Base-by-base conservation (phyloP, 2,329 filamentous ascomycete species). In the Talaromyces sp. region DNA sequence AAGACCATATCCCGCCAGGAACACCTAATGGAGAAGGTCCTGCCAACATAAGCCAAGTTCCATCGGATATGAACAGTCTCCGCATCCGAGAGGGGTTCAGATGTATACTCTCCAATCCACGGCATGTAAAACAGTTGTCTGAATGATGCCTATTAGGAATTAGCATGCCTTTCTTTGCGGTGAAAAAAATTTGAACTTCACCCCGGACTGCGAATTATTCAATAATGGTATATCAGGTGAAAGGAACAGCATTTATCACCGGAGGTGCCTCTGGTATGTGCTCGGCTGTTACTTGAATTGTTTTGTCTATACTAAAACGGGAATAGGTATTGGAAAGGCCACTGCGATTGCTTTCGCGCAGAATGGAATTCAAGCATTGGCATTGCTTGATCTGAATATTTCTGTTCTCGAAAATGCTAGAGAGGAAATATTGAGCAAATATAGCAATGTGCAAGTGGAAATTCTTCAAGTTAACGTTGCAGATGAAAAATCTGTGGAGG, bases 301-400 rank as follows among this genome's bases (percentile, higher is more conserved):
- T 22, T 9, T 17, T 14, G 16, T 13, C 9, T 6, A 40, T 32
- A 46, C 20, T 39, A 4, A 53, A 24, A 3, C 13, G 10, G n/a
- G 33, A 36, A 40, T n/a, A 82, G 82, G 82, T 24, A 84, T 84
- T 52, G 82, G 81, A 4, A 76, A 76, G 10, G 77, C 77, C 3
- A 77, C 82, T 1, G 78, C 78, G 4, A 72, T 67, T 45, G 75
- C 73, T 1, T 80, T 84, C 55, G 79, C 75, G 0, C 65, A 65
- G 3, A 75, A 76, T 0, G 80, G 81, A 3, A 81, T 80, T 58
- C 65, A 70, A 1, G 69, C 67, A 4, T 65, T 84, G 7, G 76
- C 76, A 39, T 78, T 85, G 19, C 78, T 79, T 2, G 81, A 84
- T 57, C 67, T 82, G 54, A 74, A 79, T 55, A 53, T 61, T 2